Evolutionary conservation across 2,329 filamentous ascomycete genomes (phyloP).

Genomic region (Grosmannia serpens): DNA sequence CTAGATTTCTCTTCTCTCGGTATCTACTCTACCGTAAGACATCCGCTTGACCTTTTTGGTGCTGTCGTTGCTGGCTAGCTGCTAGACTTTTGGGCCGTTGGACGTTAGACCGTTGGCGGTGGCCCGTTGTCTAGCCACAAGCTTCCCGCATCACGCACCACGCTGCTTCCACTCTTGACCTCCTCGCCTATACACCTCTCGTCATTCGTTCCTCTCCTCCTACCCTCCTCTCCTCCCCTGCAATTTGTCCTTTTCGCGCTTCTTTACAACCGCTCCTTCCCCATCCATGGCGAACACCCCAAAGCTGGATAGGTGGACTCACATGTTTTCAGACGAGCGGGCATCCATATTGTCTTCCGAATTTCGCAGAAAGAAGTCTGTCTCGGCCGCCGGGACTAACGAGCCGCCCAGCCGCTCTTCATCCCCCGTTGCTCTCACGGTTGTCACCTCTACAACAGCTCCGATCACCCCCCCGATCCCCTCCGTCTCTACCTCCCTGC

Average conservation of each 20-base stretch:
- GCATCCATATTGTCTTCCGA: conserved; percentile 1
- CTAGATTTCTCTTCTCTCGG: not conserved
- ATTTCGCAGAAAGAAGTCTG: conserved; percentile 9
- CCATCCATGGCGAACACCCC: conserved; percentile 5
- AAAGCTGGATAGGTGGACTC: conserved; percentile 6
- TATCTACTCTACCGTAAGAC: not conserved
- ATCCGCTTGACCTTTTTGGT: too few species aligned
- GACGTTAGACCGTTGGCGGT: not conserved
- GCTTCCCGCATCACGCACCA: not conserved
- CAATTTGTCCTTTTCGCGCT: not conserved
- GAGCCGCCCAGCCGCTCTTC: not conserved
- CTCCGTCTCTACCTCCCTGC: not conserved
- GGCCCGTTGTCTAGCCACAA: not conserved
- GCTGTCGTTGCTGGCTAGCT: not conserved
- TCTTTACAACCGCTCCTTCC: not conserved
- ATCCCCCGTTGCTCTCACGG: not conserved
- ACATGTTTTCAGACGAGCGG: conserved; percentile 11
- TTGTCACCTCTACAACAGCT: not conserved
- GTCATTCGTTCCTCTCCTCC: not conserved
- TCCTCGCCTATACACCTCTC: not conserved
- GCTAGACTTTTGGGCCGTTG: not conserved
- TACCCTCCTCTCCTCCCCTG: not conserved
- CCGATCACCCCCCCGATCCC: conserved; percentile 5
- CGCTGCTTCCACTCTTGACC: too few species aligned
- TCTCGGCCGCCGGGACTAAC: not conserved